Conservation (phyloP, 179 eudicot species). For the Carnegiea gigantea region DNA sequence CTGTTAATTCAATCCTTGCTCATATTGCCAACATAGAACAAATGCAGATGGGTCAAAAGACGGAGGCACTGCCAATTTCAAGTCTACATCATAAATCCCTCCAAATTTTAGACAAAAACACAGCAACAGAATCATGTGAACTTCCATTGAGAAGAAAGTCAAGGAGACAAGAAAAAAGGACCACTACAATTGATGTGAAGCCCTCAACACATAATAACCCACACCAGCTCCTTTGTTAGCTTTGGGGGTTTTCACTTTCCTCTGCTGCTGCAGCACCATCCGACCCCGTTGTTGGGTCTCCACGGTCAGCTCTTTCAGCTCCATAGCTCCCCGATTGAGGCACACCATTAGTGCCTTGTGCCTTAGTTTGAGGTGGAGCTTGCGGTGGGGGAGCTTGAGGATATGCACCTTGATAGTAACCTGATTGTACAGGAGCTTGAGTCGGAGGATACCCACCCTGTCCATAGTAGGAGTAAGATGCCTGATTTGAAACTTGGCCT, state of each 20-base stretch:
- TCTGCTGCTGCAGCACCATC: conserved; percentile 17
- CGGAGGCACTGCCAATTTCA: conserved; percentile 12
- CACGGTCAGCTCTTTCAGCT: conserved; percentile 25
- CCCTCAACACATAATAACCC: background rate
- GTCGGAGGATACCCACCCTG: conserved; percentile 30
- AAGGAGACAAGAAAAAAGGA: conserved; percentile 8
- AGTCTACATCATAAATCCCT: conserved; percentile 19
- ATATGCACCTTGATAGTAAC: conserved; percentile 39
- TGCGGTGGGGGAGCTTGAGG: conserved; percentile 24
- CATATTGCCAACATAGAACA: conserved; percentile 12
- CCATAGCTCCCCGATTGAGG: conserved; percentile 31
- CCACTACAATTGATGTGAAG: conserved; percentile 12
- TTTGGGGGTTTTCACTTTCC: conserved; percentile 30
- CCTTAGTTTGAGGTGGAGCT: conserved; percentile 18
- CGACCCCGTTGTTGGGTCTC: conserved; percentile 24
- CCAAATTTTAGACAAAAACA: conserved; percentile 3
- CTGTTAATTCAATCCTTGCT: background rate
- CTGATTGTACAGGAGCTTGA: conserved; percentile 12
- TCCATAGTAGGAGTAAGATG: conserved; percentile 39
- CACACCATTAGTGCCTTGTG: conserved; percentile 30
- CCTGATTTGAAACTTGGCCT: conserved; percentile 22
- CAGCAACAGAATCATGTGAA: conserved; percentile 16
- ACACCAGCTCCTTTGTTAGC: conserved; percentile 22
- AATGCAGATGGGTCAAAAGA: conserved; percentile 9
- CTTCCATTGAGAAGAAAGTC: conserved; percentile 1